phyloP scores from a whole-genome alignment of 371 early-diverging fungal genomes.

The Amoeboaphelidium protococcarum region DNA sequence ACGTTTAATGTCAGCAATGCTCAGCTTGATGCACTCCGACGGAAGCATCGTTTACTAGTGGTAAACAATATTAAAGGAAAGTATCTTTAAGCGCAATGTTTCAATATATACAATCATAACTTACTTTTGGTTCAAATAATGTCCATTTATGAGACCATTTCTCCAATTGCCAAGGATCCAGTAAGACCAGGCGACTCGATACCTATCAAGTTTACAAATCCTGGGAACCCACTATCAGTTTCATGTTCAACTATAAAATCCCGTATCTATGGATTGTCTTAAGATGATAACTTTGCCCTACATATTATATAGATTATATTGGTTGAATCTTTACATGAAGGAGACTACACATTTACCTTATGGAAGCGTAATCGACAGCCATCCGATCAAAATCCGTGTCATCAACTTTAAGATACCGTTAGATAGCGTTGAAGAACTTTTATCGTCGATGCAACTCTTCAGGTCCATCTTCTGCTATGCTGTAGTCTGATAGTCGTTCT shows the following conservation, averaged over 20 bases:
- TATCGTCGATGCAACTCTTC: constrained; percentile 8
- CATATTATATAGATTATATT: too few relatives aligned
- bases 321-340: too few relatives aligned
- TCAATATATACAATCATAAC: too few relatives aligned
- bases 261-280: constrained; percentile 29
- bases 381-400: constrained; percentile 22
- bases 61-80: too few relatives aligned
- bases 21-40: too few relatives aligned
- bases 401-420: constrained; percentile 25
- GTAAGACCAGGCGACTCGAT: constrained; percentile 79
- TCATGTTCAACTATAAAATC: constrained; percentile 52
- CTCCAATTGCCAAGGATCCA: constrained; percentile 50
- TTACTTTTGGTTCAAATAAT: too few relatives aligned
- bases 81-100: too few relatives aligned
- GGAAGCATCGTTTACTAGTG: too few relatives aligned
- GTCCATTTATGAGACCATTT: too few relatives aligned
- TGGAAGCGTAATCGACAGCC: constrained; percentile 48
- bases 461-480: constrained; percentile 20
- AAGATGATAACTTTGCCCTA: constrained; percentile 51
- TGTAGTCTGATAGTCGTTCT: constrained; percentile 18
- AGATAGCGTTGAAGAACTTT: constrained; percentile 24
- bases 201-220: constrained; percentile 45
- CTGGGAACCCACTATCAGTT: constrained; percentile 13
- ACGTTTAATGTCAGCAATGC: too few relatives aligned
- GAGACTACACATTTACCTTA: too few relatives aligned